Evolutionary conservation across 371 early-diverging fungal species (phyloP), one percentile per base, ranked within the genome.

Genomic region (Mortierella sp.): DNA sequence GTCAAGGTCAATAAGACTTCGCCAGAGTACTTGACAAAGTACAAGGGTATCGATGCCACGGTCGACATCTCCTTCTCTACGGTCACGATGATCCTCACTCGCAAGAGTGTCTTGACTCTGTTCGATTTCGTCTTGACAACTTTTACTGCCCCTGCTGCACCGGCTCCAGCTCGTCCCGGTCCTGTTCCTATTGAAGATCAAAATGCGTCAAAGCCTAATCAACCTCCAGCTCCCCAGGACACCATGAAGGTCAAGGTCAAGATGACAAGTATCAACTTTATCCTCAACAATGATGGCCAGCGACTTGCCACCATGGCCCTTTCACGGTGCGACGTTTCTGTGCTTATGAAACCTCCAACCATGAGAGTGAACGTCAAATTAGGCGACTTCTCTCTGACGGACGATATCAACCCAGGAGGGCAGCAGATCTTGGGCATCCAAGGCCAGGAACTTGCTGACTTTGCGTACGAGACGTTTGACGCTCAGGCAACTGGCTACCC

Each of bases 91-190:
- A 88, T 93, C 45, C 85, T 97, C 0, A 93, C 95, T 1, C 90
- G 91, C 40, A 92, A 92, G 74, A 93, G 94, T 44, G 91, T 98
- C 2, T 74, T 97, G 46, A 88, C 88, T 0, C 78, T 95, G 9
- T 92, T 96, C 72, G 93, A 94, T 71, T 96, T 93, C 70, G 73
- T 96, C 4, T 77, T 97, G 24, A 88, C 88, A 27, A 97, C 97
- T 1, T 98, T 98, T 78, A 90, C 91, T 0, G 27, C 44, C 3
- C 79, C 76, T 52, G 60, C 66, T 9, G 53, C 25, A 8, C 76
- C 29, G 24, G 56, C 25, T 13, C 73, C 46, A 28, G 25, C 45
- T 46, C 63, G 28, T 22, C 54, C 50, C n/a, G n/a, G n/a, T 25
- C 57, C 64, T n/a, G 39, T 40, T 2, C 24, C 49, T 4, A n/a